Evolutionary conservation across 192 early-diverging fungal genomes (phyloP).

Genomic region (Fimicolochytrium jonesii): DNA sequence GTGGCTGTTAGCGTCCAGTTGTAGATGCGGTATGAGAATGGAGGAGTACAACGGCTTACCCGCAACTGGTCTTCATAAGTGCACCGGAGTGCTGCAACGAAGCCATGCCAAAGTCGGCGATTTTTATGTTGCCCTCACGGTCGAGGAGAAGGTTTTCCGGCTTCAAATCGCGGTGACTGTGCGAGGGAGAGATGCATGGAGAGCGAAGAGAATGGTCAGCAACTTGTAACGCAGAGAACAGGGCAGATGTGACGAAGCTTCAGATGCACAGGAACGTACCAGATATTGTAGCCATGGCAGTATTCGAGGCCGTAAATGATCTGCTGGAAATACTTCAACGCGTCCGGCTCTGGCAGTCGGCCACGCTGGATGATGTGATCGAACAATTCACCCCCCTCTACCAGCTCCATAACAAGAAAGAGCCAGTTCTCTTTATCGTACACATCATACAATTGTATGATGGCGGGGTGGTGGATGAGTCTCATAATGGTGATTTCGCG

Average conservation of each 20-base stretch:
- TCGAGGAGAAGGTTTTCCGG: slow-evolving; percentile 80
- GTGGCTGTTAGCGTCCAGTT: too few relatives aligned
- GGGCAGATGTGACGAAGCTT: too few relatives aligned
- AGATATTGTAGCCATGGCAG: slow-evolving; percentile 91
- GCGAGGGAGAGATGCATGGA: background rate
- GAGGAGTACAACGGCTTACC: slow-evolving; percentile 44
- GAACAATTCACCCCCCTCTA: slow-evolving; percentile 71
- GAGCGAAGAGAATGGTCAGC: background rate
- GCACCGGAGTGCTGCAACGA: slow-evolving; percentile 48
- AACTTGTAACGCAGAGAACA: background rate
- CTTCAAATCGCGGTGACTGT: slow-evolving; percentile 56
- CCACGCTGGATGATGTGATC: slow-evolving; percentile 63
- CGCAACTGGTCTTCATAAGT: slow-evolving; percentile 63
- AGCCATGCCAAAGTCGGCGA: slow-evolving; percentile 97
- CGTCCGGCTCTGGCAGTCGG: slow-evolving; percentile 75
- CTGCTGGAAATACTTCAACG: slow-evolving; percentile 91
- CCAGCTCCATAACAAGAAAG: slow-evolving; percentile 64
- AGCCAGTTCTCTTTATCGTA: slow-evolving; percentile 54
- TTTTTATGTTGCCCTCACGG: slow-evolving; percentile 88
- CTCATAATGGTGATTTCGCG: slow-evolving; percentile 62
- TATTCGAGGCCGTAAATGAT: slow-evolving; percentile 92
- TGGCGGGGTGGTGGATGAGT: slow-evolving; percentile 53
- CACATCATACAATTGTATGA: slow-evolving; percentile 55
- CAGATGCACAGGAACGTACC: too few relatives aligned
- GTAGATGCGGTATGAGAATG: too few relatives aligned